phyloP scores from a whole-genome alignment of 108 stramenopile species.

The Poteriospumella lacustris region DNA sequence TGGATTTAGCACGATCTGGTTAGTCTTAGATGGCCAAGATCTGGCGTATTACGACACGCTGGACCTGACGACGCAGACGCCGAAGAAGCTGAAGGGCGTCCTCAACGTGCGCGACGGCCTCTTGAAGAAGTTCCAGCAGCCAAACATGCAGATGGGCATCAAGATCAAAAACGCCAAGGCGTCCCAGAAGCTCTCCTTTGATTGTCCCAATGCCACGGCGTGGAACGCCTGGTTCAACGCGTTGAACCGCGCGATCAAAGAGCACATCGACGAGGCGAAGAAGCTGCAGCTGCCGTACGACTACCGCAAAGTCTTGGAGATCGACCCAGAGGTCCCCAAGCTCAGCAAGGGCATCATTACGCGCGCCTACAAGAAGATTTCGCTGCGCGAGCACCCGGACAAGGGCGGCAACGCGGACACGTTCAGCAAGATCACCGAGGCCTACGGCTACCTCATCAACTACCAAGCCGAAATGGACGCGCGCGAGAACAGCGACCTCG shows the following conservation, averaged over 20 bases:
- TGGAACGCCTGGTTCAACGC: background rate
- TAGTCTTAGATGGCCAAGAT: conserved; percentile 19
- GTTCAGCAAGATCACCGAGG: background rate
- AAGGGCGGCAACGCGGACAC: background rate
- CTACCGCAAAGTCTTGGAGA: background rate
- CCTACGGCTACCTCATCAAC: background rate
- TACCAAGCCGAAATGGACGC: background rate
- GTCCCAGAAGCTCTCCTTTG: conserved; percentile 7
- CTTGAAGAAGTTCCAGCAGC: background rate
- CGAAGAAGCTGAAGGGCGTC: background rate
- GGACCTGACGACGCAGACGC: background rate
- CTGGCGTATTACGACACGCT: background rate
- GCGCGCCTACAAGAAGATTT: background rate
- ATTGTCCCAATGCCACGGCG: background rate
- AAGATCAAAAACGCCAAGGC: background rate
- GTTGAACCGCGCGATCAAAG: background rate
- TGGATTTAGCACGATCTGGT: background rate
- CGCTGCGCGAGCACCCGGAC: conserved; percentile 12
- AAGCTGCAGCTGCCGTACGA: background rate
- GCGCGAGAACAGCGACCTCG: background rate
- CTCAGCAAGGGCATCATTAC: background rate
- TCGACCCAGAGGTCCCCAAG: background rate
- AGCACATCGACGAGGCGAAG: background rate
- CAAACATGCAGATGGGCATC: background rate
- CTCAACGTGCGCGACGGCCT: background rate